Conservation (phyloP, 768 basidiomycete species). For the Auricularia sp. region DNA sequence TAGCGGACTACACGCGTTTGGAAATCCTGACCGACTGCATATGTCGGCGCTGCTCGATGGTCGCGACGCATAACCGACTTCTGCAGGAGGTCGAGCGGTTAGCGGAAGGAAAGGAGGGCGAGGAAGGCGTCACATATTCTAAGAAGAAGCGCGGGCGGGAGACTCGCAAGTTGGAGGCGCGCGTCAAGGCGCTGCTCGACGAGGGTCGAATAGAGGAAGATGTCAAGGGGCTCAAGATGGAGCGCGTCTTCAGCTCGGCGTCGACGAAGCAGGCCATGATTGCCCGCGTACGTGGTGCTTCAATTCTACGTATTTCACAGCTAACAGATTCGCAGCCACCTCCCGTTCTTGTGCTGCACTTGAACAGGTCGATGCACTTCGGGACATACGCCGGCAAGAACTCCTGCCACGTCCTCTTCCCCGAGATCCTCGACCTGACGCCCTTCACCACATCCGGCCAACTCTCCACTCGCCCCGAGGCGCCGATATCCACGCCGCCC, state of each 20-base stretch:
- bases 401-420: slow-evolving; percentile 66
- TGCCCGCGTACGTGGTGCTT: slow-evolving; percentile 33
- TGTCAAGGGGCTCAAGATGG: slow-evolving; percentile 67
- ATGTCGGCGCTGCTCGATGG: slow-evolving; percentile 83
- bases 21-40: slow-evolving; percentile 87
- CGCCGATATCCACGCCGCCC: slow-evolving; percentile 55
- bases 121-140: slow-evolving; percentile 43
- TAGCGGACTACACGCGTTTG: slow-evolving; percentile 79
- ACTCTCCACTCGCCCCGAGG: slow-evolving; percentile 58
- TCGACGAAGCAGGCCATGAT: slow-evolving; percentile 90
- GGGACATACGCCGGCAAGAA: slow-evolving; percentile 73
- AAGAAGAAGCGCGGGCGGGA: slow-evolving; percentile 72
- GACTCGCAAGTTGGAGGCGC: slow-evolving; percentile 49
- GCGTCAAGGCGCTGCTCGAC: slow-evolving; percentile 53
- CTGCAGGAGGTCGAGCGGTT: slow-evolving; percentile 51
- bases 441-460: slow-evolving; percentile 77
- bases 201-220: slow-evolving; percentile 78
- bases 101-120: slow-evolving; percentile 26
- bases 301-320: no score
- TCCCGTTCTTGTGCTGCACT: slow-evolving; percentile 73
- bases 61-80: slow-evolving; percentile 61
- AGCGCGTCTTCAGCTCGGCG: slow-evolving; percentile 61
- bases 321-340: slow-evolving; percentile 40
- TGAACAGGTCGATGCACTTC: slow-evolving; percentile 83
- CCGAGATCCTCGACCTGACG: slow-evolving; percentile 81